Percentiles rank a stretch among this genome's conserved stretches.
phyloP scores from a whole-genome alignment of 352 stramenopile genomes.

The Globisporangium barbulae region DNA sequence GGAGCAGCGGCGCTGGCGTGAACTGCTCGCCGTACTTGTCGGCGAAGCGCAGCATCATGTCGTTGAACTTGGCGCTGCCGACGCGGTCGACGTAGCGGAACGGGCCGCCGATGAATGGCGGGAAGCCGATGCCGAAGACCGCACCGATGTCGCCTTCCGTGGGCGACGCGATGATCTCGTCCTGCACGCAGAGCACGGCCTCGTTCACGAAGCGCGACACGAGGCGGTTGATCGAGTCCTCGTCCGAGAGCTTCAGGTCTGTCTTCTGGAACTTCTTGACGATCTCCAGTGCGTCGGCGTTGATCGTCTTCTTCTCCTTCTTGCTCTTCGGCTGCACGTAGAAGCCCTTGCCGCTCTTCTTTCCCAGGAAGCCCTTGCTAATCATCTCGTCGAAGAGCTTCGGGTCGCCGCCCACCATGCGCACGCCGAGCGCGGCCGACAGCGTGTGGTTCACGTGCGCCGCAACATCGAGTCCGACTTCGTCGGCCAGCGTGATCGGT shows the following conservation, averaged over 20 bases:
- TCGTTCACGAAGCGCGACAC: conserved; percentile 98
- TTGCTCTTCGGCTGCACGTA: conserved; percentile 94
- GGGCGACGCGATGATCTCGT: conserved; percentile 97
- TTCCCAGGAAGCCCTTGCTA: conserved; percentile 92
- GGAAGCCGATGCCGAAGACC: conserved; percentile 99
- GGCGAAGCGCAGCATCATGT: conserved; percentile 95
- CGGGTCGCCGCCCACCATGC: conserved; percentile 92
- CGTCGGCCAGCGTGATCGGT: conserved; percentile 95
- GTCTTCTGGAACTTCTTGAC: conserved; percentile 80
- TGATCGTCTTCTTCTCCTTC: conserved; percentile 90
- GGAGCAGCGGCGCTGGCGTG: conserved; percentile 92
- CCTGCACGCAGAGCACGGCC: conserved; percentile 95
- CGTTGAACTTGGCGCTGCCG: conserved; percentile 92
- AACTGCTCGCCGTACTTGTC: conserved; percentile 97
- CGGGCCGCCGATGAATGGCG: conserved; percentile 95
- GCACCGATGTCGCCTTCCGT: conserved; percentile 97
- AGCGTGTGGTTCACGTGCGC: conserved; percentile 93
- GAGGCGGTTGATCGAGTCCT: conserved; percentile 92
- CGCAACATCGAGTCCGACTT: conserved; percentile 97
- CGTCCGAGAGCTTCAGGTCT: conserved; percentile 74
- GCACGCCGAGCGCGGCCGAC: conserved; percentile 92
- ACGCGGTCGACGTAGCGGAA: conserved; percentile 96
- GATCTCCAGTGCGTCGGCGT: conserved; percentile 83
- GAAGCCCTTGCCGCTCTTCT: conserved; percentile 97
- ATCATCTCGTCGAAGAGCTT: conserved; percentile 95